Conservation (phyloP, 1,139 yeast species). For the Blastobotrys indianensis region DNA sequence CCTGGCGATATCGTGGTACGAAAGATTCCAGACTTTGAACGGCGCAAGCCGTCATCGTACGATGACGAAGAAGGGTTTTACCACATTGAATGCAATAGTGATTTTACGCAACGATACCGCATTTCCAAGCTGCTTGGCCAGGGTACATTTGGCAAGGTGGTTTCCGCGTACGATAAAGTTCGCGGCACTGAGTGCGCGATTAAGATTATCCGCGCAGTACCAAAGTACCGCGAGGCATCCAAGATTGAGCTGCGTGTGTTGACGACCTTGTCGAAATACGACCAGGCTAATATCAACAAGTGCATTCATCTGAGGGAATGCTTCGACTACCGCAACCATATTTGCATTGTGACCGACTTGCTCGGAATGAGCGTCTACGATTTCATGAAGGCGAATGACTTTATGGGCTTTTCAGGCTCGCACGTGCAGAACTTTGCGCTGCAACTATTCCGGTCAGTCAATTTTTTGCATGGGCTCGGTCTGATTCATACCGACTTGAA, state of each 20-base stretch:
- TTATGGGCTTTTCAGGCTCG: constrained; percentile 64
- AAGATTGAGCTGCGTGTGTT: constrained; percentile 59
- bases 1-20: constrained; percentile 30
- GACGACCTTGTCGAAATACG: constrained; percentile 66
- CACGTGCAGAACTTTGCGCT: constrained; percentile 87
- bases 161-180: constrained; percentile 43
- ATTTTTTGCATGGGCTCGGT: constrained; percentile 82
- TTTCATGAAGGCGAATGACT: constrained; percentile 67
- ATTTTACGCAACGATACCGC: constrained; percentile 41
- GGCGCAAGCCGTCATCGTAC: constrained; percentile 11
- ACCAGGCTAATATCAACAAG: constrained; percentile 51
- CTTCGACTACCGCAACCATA: constrained; percentile 89
- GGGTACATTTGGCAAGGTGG: constrained; percentile 97
- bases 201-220: constrained; percentile 62
- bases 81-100: constrained; percentile 30
- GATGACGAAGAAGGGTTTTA: constrained; percentile 41
- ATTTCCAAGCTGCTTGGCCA: constrained; percentile 60
- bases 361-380: constrained; percentile 83
- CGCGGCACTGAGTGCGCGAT: constrained; percentile 72
- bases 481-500: constrained; percentile 91
- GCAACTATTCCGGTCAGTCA: constrained; percentile 79
- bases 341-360: constrained; percentile 87
- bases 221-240: constrained; percentile 42
- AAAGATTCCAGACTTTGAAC: constrained; percentile 23
- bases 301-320: constrained; percentile 77